A percentile compares a stretch with the other conserved stretches of the same genome.
These are phyloP conservation scores for Leonotis leonurus DNA, from an alignment of 257 asterid genomes.

Conservation along the genomic window DNA sequence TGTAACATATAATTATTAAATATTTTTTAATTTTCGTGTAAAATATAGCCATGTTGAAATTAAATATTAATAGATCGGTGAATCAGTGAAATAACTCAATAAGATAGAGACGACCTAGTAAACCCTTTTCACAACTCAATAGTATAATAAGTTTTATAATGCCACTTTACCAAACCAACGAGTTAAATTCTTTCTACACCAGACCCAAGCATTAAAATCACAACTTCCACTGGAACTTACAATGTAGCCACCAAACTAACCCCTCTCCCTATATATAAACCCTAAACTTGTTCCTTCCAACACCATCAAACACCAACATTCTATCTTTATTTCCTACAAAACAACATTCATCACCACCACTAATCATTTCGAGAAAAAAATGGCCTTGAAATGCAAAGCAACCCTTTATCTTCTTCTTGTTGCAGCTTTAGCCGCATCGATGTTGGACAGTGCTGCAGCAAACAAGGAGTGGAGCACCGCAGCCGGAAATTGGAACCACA, in stretches of 20 bases:
- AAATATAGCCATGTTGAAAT: too few relatives aligned
- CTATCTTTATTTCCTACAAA: too few relatives aligned
- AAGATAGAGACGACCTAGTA: too few relatives aligned
- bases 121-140: too few relatives aligned
- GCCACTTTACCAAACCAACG: background rate
- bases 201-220: too few relatives aligned
- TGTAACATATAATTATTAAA: too few relatives aligned
- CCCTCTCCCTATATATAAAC: slow-evolving; percentile 17
- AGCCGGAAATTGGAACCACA: slow-evolving; percentile 27
- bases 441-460: slow-evolving; percentile 30
- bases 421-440: background rate
- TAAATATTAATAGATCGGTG: too few relatives aligned
- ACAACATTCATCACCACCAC: background rate
- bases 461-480: slow-evolving; percentile 33
- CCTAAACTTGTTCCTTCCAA: slow-evolving; percentile 5
- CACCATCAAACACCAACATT: too few relatives aligned
- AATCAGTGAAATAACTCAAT: too few relatives aligned
- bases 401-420: slow-evolving; percentile 9
- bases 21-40: too few relatives aligned
- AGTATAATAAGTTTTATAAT: background rate
- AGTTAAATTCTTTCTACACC: too few relatives aligned
- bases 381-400: slow-evolving; percentile 21
- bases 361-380: background rate
- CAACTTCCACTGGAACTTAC: background rate
- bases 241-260: background rate